Evolutionary conservation across 306 rosid genomes (phyloP), one percentile per base, ranked within the genome.

Genomic region (Prunus dulcis): DNA sequence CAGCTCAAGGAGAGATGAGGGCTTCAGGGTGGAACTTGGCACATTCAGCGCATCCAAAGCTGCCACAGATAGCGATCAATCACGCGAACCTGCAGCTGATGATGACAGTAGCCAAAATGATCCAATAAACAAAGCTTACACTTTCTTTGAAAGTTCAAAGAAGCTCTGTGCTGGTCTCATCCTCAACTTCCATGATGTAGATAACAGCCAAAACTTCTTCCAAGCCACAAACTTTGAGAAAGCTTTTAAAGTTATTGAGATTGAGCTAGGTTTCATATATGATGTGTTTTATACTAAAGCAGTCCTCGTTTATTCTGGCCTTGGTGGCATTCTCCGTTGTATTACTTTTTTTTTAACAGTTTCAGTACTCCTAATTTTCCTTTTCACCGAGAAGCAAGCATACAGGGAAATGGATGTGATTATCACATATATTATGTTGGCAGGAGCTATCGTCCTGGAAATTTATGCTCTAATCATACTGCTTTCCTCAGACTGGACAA

Each of bases 271-370:
- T 66, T 60, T 86, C 18, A 74, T 80, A 69, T 67, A 86, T 58
- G 89, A 82, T 77, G 30, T 66, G 18, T 14, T 86, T 4, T 77
- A 82, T 34, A 80, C 89, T 10, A 86, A 86, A 64, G 78, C 84
- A 22, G 52, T 7, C 27, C 2, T 80, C 18, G 62, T 76, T 12
- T 70, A 84, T 13, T 72, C 82, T 8, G 6, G 9, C 10, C 10
- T 5, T 2, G 81, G 82, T 41, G 12, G 62, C 46, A 15, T 60
- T 34, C 70, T 83, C 3, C 74, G 71, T 32, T 5, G 22, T 5
- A 34, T 67, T 53, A 79, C 55, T 57, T 13, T 79, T 64, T 60
- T 9, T 19, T 79, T 67, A 23, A 71, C 78, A 4, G 51, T 71
- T 12, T 50, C 23, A 41, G 76, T 79, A 63, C 65, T 65, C 3